Percentiles rank a stretch among this genome's conserved stretches.
Conservation (phyloP, 106 monocot species). For the Dioscorea dumetorum region DNA sequence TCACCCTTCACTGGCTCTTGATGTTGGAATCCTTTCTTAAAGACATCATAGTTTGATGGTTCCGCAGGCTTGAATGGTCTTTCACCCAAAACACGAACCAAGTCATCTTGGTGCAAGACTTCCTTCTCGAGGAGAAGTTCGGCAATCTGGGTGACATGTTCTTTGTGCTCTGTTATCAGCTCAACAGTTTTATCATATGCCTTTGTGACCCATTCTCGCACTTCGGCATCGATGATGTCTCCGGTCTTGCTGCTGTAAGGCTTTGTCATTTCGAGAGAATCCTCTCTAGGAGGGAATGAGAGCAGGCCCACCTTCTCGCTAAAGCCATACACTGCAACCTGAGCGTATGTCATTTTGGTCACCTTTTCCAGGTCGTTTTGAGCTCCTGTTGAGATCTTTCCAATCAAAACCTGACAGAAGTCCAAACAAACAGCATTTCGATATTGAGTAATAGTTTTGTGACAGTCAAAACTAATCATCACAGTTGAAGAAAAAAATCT, state of each 20-base stretch:
- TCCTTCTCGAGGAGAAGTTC: slow-evolving; percentile 94
- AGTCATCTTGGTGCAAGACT: slow-evolving; percentile 92
- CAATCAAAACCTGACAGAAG: slow-evolving; percentile 68
- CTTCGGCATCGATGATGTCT: slow-evolving; percentile 80
- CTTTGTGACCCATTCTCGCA: slow-evolving; percentile 75
- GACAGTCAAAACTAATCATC: neutral
- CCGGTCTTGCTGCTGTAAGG: slow-evolving; percentile 93
- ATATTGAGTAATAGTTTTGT: neutral
- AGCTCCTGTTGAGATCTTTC: slow-evolving; percentile 94
- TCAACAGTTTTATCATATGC: slow-evolving; percentile 62
- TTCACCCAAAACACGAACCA: slow-evolving; percentile 61
- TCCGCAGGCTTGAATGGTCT: slow-evolving; percentile 62
- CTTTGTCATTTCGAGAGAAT: slow-evolving; percentile 69
- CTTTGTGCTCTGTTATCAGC: slow-evolving; percentile 67
- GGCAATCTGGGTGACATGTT: slow-evolving; percentile 65
- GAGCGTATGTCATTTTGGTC: slow-evolving; percentile 96
- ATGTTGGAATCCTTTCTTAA: slow-evolving; percentile 51
- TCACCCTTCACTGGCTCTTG: slow-evolving; percentile 14
- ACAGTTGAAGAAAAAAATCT: neutral
- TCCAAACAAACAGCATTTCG: neutral
- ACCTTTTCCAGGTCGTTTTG: slow-evolving; percentile 97
- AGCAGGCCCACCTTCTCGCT: slow-evolving; percentile 95
- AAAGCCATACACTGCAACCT: slow-evolving; percentile 95
- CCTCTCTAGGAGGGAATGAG: slow-evolving; percentile 82
- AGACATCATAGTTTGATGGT: slow-evolving; percentile 78